phyloP scores from a whole-genome alignment of 768 basidiomycete genomes.

The Boletales sp. region DNA sequence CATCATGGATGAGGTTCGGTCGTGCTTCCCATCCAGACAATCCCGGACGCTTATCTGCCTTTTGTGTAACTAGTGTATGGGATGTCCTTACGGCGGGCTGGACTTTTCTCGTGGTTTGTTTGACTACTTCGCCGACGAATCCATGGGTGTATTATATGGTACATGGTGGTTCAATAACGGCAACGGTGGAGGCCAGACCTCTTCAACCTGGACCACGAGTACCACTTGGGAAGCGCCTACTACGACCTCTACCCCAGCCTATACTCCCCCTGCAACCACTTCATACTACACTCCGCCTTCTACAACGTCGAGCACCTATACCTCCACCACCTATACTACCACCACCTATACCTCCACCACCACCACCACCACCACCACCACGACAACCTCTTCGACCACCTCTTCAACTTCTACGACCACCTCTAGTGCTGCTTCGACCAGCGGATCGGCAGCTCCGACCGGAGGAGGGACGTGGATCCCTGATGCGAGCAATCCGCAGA shows the following conservation, averaged over 20 bases:
- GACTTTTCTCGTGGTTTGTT: slow-evolving; percentile 72
- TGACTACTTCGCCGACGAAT: slow-evolving; percentile 47
- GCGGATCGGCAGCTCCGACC: slow-evolving; percentile 25
- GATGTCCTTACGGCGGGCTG: slow-evolving; percentile 61
- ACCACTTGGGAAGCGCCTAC: slow-evolving; percentile 19
- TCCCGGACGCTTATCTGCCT: neutral
- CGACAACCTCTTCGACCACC: slow-evolving; percentile 15
- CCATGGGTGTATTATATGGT: slow-evolving; percentile 56
- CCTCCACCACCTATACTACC: slow-evolving; percentile 13
- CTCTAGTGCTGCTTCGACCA: slow-evolving; percentile 16
- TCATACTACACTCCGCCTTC: slow-evolving; percentile 17
- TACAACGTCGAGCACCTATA: slow-evolving; percentile 13
- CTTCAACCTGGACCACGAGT: slow-evolving; percentile 13
- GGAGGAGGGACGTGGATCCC: slow-evolving; percentile 30
- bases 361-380: slow-evolving; percentile 19
- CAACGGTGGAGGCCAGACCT: slow-evolving; percentile 18
- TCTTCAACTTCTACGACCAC: slow-evolving; percentile 20
- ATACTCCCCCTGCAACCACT: slow-evolving; percentile 16
- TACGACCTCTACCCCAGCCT: slow-evolving; percentile 20
- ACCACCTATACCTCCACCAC: slow-evolving; percentile 24
- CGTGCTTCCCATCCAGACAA: neutral
- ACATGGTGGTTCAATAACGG: slow-evolving; percentile 54
- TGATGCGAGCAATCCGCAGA: slow-evolving; percentile 29
- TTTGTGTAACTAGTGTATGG: slow-evolving; percentile 48
- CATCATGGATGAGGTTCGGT: slow-evolving; percentile 59